Evolutionary conservation across 805 yeast genomes (phyloP).

Genomic region (Kockiozyma suomiensis): DNA sequence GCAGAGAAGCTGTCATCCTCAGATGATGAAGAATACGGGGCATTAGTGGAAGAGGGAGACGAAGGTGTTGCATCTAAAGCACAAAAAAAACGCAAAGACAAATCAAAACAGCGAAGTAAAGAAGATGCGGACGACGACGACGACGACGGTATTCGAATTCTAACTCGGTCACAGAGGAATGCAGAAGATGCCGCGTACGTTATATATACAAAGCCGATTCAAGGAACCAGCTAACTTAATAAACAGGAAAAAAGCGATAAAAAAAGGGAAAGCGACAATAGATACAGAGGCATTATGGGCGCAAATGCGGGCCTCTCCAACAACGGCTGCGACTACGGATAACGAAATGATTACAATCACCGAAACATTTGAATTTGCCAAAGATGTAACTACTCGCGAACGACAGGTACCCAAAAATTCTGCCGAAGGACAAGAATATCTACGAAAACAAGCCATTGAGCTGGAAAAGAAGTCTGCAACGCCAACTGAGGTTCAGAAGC

Average conservation of each 20-base stretch:
- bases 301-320: slow-evolving; percentile 16
- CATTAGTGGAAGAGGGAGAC: slow-evolving; percentile 21
- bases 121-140: slow-evolving; percentile 8
- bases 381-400: slow-evolving; percentile 74
- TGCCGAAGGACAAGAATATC: slow-evolving; percentile 84
- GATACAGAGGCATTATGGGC: slow-evolving; percentile 35
- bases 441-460: slow-evolving; percentile 44
- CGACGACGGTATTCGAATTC: slow-evolving; percentile 21
- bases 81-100: slow-evolving; percentile 3
- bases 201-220: background rate
- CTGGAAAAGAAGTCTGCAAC: background rate
- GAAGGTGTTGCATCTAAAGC: slow-evolving; percentile 1
- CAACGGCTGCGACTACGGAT: background rate
- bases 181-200: slow-evolving; percentile 23
- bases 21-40: slow-evolving; percentile 25
- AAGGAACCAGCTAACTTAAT: background rate
- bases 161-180: slow-evolving; percentile 27
- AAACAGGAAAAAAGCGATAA: slow-evolving; percentile 1
- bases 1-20: slow-evolving; percentile 11
- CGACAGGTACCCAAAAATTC: slow-evolving; percentile 75
- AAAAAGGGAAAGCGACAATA: slow-evolving; percentile 22
- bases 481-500: slow-evolving; percentile 38
- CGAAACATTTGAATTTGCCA: slow-evolving; percentile 86
- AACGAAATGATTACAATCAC: slow-evolving; percentile 67
- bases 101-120: background rate